Conservation (phyloP, 768 basidiomycete species). For the Mycena leptocephala region DNA sequence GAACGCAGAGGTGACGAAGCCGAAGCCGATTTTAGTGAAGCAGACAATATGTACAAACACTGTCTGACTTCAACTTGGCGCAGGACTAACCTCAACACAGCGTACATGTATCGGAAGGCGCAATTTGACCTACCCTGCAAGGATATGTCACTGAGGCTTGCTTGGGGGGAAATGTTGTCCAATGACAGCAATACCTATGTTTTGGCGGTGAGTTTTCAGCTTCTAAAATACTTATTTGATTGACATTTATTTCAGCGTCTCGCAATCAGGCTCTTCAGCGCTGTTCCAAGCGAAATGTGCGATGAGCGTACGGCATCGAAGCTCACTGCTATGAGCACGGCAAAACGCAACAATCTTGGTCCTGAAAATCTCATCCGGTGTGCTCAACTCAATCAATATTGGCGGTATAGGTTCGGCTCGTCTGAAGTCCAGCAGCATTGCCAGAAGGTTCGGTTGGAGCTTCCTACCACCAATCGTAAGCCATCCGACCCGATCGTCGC, state of each 20-base stretch:
- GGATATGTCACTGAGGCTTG: not conserved
- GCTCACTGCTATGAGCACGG: slow-evolving; percentile 8
- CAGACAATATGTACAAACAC: not conserved
- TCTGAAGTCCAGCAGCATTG: too few species aligned
- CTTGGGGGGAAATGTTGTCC: slow-evolving; percentile 2
- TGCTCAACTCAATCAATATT: too few species aligned
- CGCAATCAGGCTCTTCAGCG: slow-evolving; percentile 4
- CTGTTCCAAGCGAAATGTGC: slow-evolving; percentile 4
- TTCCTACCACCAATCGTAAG: too few species aligned
- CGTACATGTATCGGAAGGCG: too few species aligned
- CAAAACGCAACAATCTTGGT: not conserved
- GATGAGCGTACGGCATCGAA: slow-evolving; percentile 8
- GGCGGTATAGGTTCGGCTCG: too few species aligned
- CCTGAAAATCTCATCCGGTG: too few species aligned
- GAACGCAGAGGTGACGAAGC: not conserved
- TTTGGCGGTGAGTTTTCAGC: not conserved
- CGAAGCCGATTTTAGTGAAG: not conserved
- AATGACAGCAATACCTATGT: slow-evolving; percentile 4
- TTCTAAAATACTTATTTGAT: not conserved
- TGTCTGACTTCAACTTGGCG: not conserved
- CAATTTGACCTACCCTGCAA: not conserved
- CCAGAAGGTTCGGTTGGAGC: too few species aligned
- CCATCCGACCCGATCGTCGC: too few species aligned
- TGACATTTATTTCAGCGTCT: not conserved
- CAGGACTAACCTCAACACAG: not conserved